A percentile compares a stretch with the other conserved stretches of the same genome.
These are phyloP conservation scores for Scheffersomyces lignosus DNA, from an alignment of 805 yeast genomes.

Conservation along the genomic window DNA sequence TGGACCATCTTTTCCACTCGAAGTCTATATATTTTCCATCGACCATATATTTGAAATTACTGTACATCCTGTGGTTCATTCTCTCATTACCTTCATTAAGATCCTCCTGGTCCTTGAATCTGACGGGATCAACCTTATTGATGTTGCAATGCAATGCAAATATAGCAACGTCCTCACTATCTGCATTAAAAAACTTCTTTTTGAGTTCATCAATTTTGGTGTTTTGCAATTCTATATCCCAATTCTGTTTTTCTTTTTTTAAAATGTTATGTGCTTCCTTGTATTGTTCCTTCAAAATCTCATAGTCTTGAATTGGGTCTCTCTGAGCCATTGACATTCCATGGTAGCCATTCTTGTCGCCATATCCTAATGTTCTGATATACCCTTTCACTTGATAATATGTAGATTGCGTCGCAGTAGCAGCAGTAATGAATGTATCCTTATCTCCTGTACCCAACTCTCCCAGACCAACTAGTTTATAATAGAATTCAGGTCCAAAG, in stretches of 20 bases:
- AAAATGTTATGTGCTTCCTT: not conserved
- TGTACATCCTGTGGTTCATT: not conserved
- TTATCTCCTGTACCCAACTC: conserved; percentile 46
- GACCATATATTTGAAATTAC: too few species aligned
- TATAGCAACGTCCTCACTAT: not conserved
- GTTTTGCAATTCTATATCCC: not conserved
- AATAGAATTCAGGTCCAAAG: conserved; percentile 38
- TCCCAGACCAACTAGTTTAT: conserved; percentile 40
- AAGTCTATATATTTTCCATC: not conserved
- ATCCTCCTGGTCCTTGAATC: not conserved
- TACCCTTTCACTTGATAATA: conserved; percentile 33
- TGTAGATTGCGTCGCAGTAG: conserved; percentile 35
- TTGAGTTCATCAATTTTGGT: not conserved
- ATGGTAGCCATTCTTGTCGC: conserved; percentile 24
- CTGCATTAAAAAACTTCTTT: not conserved
- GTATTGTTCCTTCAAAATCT: conserved; percentile 2
- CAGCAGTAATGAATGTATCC: conserved; percentile 44
- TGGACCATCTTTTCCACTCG: not conserved
- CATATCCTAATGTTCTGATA: conserved; percentile 15
- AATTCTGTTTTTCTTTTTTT: not conserved
- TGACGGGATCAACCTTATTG: conserved; percentile 1
- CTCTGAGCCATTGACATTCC: conserved; percentile 29
- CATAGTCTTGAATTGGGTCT: not conserved
- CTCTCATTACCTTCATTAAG: not conserved
- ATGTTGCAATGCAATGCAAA: conserved; percentile 4